Conservation (phyloP, 805 yeast species). For the Pichia cabralensis region DNA sequence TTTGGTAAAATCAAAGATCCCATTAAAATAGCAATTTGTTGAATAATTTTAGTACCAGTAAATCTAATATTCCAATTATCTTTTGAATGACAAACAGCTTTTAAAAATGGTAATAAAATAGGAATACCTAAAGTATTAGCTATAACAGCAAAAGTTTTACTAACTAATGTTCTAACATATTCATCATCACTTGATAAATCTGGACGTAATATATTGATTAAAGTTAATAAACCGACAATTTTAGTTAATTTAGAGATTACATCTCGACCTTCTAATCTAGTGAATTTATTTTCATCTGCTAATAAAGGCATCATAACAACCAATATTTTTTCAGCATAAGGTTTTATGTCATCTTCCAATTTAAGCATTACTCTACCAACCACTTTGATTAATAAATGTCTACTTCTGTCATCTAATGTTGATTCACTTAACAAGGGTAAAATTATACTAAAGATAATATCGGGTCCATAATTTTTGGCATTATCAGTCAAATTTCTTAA, state of each 20-base stretch:
- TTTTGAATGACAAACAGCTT: slow-evolving; percentile 67
- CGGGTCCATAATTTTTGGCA: slow-evolving; percentile 60
- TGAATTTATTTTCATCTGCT: slow-evolving; percentile 67
- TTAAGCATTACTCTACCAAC: slow-evolving; percentile 58
- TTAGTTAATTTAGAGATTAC: slow-evolving; percentile 64
- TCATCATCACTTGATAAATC: slow-evolving; percentile 81
- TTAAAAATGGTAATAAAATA: slow-evolving; percentile 64
- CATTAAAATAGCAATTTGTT: slow-evolving; percentile 57
- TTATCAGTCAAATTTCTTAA: slow-evolving; percentile 55
- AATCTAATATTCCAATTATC: slow-evolving; percentile 77
- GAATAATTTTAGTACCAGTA: slow-evolving; percentile 70
- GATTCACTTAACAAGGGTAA: slow-evolving; percentile 70
- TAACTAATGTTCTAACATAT: slow-evolving; percentile 62
- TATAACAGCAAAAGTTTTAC: slow-evolving; percentile 76
- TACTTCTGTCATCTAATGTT: slow-evolving; percentile 66
- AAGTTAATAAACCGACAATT: slow-evolving; percentile 73
- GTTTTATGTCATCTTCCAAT: slow-evolving; percentile 55
- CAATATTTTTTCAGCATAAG: slow-evolving; percentile 63
- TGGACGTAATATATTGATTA: slow-evolving; percentile 71
- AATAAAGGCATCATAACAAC: slow-evolving; percentile 70
- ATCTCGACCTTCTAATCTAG: slow-evolving; percentile 72
- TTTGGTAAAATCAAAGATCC: slow-evolving; percentile 75
- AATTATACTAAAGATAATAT: slow-evolving; percentile 55
- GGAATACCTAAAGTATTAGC: slow-evolving; percentile 72
- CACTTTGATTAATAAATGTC: slow-evolving; percentile 72